These are phyloP conservation scores for Limonium bicolor DNA, from an alignment of 148 eudicot genomes.

Conservation along the genomic window DNA sequence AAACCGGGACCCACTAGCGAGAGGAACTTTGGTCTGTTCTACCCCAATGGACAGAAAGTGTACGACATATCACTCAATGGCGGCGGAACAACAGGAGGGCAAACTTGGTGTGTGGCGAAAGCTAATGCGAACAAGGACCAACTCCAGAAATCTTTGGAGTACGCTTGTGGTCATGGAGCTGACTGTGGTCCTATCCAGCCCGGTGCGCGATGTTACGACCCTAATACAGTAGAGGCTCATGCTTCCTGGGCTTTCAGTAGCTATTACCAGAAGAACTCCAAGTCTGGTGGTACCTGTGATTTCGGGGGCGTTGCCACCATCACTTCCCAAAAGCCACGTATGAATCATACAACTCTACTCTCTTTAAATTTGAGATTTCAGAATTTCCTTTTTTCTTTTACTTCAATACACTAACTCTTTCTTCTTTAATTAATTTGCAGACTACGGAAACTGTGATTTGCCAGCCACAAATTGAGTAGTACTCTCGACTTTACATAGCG, in stretches of 20 bases:
- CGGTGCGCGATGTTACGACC: constrained; percentile 1
- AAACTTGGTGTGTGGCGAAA: constrained; percentile 8
- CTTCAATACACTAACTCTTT: too few relatives aligned
- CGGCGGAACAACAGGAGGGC: constrained; percentile 3
- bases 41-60: constrained; percentile 51
- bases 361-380: too few relatives aligned
- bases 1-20: constrained; percentile 77
- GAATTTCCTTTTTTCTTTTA: too few relatives aligned
- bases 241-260: constrained; percentile 8
- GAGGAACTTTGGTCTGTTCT: constrained; percentile 72
- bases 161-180: constrained; percentile 6
- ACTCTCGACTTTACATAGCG: too few relatives aligned
- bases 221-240: constrained; percentile 3
- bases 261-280: constrained; percentile 2
- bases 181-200: constrained; percentile 8
- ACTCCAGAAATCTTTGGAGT: constrained; percentile 4
- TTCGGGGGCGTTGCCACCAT: constrained; percentile 8
- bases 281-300: constrained; percentile 3
- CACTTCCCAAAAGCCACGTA: too few relatives aligned
- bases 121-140: neutral
- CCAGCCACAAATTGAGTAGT: too few relatives aligned
- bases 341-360: too few relatives aligned
- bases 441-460: too few relatives aligned
- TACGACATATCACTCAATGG: constrained; percentile 38
- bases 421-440: too few relatives aligned